phyloP scores from a whole-genome alignment of 768 basidiomycete species.

The Auriscalpium vulgare region DNA sequence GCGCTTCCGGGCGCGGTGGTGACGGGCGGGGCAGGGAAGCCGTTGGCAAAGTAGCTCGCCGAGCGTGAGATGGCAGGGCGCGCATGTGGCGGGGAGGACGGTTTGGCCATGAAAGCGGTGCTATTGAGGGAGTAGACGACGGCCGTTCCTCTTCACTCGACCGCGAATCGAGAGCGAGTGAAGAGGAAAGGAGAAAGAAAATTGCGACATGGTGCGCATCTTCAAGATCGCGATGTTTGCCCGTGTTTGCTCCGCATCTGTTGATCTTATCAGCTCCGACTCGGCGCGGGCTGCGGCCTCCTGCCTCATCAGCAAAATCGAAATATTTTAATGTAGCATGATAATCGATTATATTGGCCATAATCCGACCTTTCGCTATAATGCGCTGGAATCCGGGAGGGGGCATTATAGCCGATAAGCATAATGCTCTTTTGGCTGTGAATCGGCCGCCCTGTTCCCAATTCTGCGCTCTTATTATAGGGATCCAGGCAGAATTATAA shows the following conservation, averaged over 20 bases:
- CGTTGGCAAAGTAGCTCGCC: conserved; percentile 31
- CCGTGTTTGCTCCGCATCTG: neutral
- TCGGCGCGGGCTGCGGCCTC: no score
- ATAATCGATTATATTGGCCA: no score
- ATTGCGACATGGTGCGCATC: neutral
- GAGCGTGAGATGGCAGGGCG: conserved; percentile 40
- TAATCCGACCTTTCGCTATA: no score
- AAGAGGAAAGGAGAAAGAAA: conserved; percentile 8
- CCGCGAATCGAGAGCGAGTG: conserved; percentile 5
- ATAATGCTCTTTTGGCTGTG: no score
- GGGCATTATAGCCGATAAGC: no score
- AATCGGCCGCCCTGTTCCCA: no score
- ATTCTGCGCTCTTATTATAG: no score
- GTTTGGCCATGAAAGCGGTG: neutral
- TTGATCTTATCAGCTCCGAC: no score
- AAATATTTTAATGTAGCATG: no score
- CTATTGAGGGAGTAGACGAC: neutral
- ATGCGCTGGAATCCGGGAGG: no score
- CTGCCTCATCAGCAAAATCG: no score
- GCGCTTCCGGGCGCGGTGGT: conserved; percentile 19
- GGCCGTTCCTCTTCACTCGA: conserved; percentile 13
- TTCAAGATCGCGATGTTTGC: neutral
- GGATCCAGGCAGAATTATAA: no score
- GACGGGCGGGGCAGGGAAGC: conserved; percentile 28
- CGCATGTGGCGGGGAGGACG: conserved; percentile 6